phyloP scores from a whole-genome alignment of 176 grass and related monocot genomes.

The Oryza rufipogon region DNA sequence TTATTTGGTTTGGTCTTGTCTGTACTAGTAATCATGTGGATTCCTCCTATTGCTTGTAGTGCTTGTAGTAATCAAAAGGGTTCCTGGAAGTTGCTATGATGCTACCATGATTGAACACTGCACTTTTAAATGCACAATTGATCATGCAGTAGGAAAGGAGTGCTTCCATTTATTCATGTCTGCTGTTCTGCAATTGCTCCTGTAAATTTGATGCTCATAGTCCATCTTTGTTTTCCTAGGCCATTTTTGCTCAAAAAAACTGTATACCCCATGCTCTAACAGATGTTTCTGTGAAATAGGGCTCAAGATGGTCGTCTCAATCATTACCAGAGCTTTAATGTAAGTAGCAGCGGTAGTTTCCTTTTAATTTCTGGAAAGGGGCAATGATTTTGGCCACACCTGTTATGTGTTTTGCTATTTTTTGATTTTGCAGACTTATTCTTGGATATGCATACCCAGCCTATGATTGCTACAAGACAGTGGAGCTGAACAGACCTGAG shows the following conservation, averaged over 20 bases:
- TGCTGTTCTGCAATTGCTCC: background rate
- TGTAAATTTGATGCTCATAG: background rate
- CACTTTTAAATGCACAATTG: background rate
- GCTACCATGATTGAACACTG: background rate
- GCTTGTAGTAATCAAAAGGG: background rate
- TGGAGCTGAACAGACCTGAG: constrained; percentile 82
- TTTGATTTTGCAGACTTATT: constrained; percentile 61
- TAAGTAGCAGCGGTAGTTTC: constrained; percentile 32
- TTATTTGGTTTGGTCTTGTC: background rate
- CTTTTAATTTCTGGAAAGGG: background rate
- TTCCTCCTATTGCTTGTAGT: background rate
- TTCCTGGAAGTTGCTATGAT: background rate
- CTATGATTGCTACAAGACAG: constrained; percentile 89
- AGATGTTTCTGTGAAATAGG: constrained; percentile 28
- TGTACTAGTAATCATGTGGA: background rate
- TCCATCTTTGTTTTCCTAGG: background rate
- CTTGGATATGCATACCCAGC: constrained; percentile 88
- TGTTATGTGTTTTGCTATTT: constrained; percentile 13
- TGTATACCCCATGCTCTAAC: constrained; percentile 5
- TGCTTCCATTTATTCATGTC: background rate
- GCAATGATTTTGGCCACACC: background rate
- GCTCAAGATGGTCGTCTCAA: constrained; percentile 63
- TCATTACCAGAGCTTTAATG: constrained; percentile 69
- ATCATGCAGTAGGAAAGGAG: background rate
- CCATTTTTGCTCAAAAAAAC: background rate